Evolutionary conservation across 31 red algal species (phyloP).

Genomic region (Bonnemaisonia californica): DNA sequence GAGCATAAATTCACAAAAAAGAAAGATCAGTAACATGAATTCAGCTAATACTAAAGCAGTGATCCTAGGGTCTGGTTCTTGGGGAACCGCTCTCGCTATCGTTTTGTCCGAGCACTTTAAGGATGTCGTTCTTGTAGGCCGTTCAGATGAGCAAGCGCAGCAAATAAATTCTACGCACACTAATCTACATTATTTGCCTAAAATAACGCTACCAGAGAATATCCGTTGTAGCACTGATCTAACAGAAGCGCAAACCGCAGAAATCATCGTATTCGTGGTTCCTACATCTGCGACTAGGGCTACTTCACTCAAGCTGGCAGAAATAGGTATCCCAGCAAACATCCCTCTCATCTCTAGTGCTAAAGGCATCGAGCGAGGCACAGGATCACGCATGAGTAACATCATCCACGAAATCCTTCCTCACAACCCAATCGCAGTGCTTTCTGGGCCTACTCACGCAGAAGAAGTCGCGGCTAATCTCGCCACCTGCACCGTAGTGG

Average conservation of each 20-base stretch:
- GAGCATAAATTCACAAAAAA: too few relatives aligned
- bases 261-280: constrained; percentile 8
- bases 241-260: neutral
- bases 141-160: neutral
- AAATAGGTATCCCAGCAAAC: neutral
- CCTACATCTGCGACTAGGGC: neutral
- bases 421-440: constrained; percentile 7
- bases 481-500: neutral
- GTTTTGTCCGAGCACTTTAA: neutral
- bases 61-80: constrained; percentile 21
- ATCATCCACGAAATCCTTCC: constrained; percentile 4
- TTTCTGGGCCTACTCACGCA: constrained; percentile 96
- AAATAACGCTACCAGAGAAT: neutral
- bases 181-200: neutral
- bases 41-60: too few relatives aligned
- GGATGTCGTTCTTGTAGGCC: neutral
- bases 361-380: constrained; percentile 17
- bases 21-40: too few relatives aligned
- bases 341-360: constrained; percentile 1
- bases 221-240: neutral
- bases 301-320: neutral
- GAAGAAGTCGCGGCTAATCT: constrained; percentile 68
- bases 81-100: constrained; percentile 12
- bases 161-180: neutral
- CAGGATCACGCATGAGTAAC: constrained; percentile 1